A percentile compares a stretch with the other conserved stretches of the same genome.
Conservation (phyloP, 805 yeast species). For the Starmerella potacharoeniae region DNA sequence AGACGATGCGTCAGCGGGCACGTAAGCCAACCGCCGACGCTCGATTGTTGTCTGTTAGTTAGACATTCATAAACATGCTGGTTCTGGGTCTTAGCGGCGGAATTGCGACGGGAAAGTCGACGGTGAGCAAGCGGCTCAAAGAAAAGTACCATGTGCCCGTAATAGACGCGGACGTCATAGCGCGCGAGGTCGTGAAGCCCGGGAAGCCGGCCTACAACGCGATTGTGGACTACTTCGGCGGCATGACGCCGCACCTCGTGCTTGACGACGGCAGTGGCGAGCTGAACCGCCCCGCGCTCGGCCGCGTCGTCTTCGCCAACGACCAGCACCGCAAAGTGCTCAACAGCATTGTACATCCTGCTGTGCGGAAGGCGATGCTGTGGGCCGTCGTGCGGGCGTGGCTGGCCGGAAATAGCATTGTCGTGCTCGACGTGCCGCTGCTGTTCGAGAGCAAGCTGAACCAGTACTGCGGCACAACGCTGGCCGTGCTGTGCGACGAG, state of each 20-base stretch:
- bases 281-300: constrained; percentile 64
- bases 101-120: constrained; percentile 92
- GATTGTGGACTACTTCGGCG: constrained; percentile 50
- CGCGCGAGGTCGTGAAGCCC: constrained; percentile 74
- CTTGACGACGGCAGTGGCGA: constrained; percentile 32
- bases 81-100: constrained; percentile 96
- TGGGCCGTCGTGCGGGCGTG: constrained; percentile 47
- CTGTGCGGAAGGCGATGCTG: constrained; percentile 57
- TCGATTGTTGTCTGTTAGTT: too few species aligned
- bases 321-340: constrained; percentile 45
- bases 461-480: constrained; percentile 53
- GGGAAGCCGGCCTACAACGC: constrained; percentile 58
- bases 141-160: constrained; percentile 45
- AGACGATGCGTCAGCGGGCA: too few species aligned
- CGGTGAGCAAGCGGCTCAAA: constrained; percentile 55
- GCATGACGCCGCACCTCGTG: constrained; percentile 40
- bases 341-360: constrained; percentile 79
- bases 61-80: constrained; percentile 42
- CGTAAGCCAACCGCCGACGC: too few species aligned
- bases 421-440: constrained; percentile 80
- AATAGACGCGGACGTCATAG: constrained; percentile 85
- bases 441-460: constrained; percentile 72
- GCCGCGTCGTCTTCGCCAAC: constrained; percentile 65
- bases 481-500: constrained; percentile 55
- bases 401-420: constrained; percentile 44